Evolutionary conservation across 2,329 filamentous ascomycete species (phyloP).

Genomic region (Xylariaceae sp.): DNA sequence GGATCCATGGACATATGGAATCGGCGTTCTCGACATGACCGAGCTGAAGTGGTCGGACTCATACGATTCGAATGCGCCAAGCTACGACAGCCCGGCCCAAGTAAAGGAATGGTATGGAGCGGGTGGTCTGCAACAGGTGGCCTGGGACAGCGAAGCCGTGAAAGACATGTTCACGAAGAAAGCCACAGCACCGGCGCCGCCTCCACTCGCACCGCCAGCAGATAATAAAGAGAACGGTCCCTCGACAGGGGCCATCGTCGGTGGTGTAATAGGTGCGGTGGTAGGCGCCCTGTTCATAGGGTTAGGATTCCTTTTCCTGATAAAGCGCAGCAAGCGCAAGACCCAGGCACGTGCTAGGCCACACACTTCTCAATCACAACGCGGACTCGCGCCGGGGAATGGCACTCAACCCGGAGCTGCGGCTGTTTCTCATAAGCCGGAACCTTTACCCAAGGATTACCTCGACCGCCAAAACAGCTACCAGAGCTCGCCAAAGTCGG

Average conservation of each 20-base stretch:
- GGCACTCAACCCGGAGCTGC: conserved; percentile 15
- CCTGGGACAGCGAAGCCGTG: conserved; percentile 26
- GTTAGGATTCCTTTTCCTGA: conserved; percentile 13
- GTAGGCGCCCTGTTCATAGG: conserved; percentile 10
- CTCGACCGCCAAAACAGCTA: conserved; percentile 6
- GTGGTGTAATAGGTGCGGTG: conserved; percentile 25
- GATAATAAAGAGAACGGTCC: background rate
- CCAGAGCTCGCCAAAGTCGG: conserved; percentile 13
- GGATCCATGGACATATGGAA: conserved; percentile 34
- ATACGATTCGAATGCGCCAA: conserved; percentile 32
- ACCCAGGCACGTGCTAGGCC: background rate
- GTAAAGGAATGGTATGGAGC: conserved; percentile 33
- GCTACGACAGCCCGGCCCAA: conserved; percentile 32
- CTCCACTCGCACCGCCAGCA: background rate
- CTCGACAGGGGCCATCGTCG: conserved; percentile 22
- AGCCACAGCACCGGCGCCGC: background rate
- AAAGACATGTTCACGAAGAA: conserved; percentile 25
- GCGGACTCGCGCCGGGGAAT: background rate
- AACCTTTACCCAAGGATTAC: conserved; percentile 21
- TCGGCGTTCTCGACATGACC: conserved; percentile 39
- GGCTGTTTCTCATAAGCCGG: conserved; percentile 24
- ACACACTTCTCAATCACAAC: conserved; percentile 1
- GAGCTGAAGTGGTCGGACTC: conserved; percentile 31
- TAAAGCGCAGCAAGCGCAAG: conserved; percentile 11
- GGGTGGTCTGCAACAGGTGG: conserved; percentile 26